Evolutionary conservation across 192 early-diverging fungal species (phyloP).

Genomic region (Podila epicladia): DNA sequence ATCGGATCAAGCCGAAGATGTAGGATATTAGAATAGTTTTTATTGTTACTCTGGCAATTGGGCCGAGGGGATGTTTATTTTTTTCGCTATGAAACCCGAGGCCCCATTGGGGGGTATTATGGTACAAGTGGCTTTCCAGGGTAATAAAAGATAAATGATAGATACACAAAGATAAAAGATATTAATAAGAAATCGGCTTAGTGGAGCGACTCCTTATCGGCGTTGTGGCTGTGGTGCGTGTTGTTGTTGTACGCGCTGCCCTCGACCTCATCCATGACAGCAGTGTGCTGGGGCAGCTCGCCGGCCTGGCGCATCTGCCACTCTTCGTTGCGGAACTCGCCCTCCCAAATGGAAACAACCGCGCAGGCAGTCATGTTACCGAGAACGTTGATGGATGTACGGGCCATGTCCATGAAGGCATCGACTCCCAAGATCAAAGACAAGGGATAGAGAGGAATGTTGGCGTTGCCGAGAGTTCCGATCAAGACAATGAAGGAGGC

Average conservation of each 20-base stretch:
- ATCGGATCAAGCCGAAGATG: too few relatives aligned
- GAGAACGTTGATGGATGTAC: constrained; percentile 74
- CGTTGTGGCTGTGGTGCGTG: not conserved
- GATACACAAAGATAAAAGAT: not conserved
- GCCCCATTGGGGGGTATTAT: too few relatives aligned
- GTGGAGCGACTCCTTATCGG: constrained; percentile 26
- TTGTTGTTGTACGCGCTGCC: constrained; percentile 16
- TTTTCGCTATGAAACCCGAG: too few relatives aligned
- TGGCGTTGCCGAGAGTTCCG: constrained; percentile 60
- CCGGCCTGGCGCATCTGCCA: constrained; percentile 42
- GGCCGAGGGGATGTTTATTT: too few relatives aligned
- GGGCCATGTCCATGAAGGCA: constrained; percentile 81
- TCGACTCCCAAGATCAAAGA: constrained; percentile 76
- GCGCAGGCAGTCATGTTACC: constrained; percentile 77
- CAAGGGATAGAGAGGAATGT: constrained; percentile 67
- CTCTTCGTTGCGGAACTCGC: constrained; percentile 64
- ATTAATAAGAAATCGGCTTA: not conserved
- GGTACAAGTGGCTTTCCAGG: too few relatives aligned
- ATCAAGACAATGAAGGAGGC: constrained; percentile 70
- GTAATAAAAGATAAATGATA: constrained; percentile 1
- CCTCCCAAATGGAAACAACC: constrained; percentile 74
- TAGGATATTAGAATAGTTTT: not conserved
- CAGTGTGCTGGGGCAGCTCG: constrained; percentile 4
- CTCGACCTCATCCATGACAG: constrained; percentile 36
- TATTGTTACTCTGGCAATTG: not conserved